These are phyloP conservation scores for Cinnamomum chago DNA, from an alignment of 164 flowering plant species.

Conservation along the genomic window DNA sequence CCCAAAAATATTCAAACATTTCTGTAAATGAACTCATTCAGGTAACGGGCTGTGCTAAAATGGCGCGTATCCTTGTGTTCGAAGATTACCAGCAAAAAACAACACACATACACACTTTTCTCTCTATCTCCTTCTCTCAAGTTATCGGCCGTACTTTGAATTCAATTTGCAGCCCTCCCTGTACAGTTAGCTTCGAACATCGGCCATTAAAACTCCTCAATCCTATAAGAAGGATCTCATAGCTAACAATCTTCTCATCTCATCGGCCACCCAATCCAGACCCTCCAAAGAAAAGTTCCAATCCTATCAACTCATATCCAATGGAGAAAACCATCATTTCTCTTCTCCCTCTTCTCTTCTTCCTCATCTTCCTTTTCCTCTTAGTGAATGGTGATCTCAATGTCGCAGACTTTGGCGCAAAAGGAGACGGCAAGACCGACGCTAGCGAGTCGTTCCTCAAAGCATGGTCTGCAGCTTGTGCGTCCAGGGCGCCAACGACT, in stretches of 20 bases:
- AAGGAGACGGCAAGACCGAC: slow-evolving; percentile 26
- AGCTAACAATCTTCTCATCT: not conserved
- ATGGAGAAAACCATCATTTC: not conserved
- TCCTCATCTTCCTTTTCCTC: not conserved
- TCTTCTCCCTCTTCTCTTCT: not conserved
- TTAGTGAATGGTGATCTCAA: slow-evolving; percentile 4
- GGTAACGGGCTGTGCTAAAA: not conserved
- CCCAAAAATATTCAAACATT: too few relatives aligned
- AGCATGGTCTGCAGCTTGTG: slow-evolving; percentile 35
- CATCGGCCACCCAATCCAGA: not conserved
- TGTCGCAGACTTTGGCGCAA: slow-evolving; percentile 30
- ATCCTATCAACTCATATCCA: not conserved
- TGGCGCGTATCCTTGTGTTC: not conserved
- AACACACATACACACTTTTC: not conserved
- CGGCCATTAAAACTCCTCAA: not conserved
- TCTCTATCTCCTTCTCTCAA: not conserved
- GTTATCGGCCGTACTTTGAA: not conserved
- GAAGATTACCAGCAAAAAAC: not conserved
- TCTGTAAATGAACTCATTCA: too few relatives aligned
- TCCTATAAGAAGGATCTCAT: not conserved
- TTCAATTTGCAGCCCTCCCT: not conserved
- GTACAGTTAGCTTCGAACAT: not conserved
- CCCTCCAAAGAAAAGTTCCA: not conserved
- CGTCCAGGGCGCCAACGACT: slow-evolving; percentile 5
- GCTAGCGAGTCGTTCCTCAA: slow-evolving; percentile 20